A percentile compares a stretch with the other conserved stretches of the same genome.
These are phyloP conservation scores for Jamesozyma jinghongensis DNA, from an alignment of 805 yeast species.

Conservation along the genomic window DNA sequence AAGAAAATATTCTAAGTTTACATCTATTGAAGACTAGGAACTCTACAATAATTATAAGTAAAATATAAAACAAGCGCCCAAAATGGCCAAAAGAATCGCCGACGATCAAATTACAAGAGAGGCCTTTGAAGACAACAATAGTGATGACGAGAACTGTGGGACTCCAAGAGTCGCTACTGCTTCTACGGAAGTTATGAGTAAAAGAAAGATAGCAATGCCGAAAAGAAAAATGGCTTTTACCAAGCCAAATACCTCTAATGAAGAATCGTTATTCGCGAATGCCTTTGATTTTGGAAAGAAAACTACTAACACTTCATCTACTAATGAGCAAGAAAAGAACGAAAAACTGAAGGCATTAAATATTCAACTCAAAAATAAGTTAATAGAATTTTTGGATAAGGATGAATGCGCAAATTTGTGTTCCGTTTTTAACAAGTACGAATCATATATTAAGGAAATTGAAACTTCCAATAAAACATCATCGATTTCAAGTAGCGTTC, in stretches of 20 bases:
- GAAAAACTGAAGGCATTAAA: slow-evolving; percentile 58
- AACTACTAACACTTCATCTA: neutral
- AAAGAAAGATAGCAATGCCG: slow-evolving; percentile 60
- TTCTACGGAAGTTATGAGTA: slow-evolving; percentile 51
- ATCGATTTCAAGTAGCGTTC: too few species aligned
- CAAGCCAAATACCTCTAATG: slow-evolving; percentile 1
- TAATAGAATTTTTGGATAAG: slow-evolving; percentile 34
- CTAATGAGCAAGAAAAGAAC: slow-evolving; percentile 28
- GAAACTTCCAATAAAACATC: neutral
- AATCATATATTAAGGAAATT: slow-evolving; percentile 39
- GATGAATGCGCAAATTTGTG: slow-evolving; percentile 50
- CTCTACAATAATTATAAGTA: neutral
- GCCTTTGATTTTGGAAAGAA: slow-evolving; percentile 13
- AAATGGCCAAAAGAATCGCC: slow-evolving; percentile 63
- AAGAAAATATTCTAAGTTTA: too few species aligned
- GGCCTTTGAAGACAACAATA: slow-evolving; percentile 27
- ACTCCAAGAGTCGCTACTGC: slow-evolving; percentile 42
- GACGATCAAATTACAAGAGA: slow-evolving; percentile 56
- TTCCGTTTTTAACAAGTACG: slow-evolving; percentile 49
- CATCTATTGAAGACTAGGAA: too few species aligned
- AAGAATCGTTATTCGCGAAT: slow-evolving; percentile 12
- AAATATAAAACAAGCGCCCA: neutral
- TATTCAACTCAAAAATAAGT: slow-evolving; percentile 43
- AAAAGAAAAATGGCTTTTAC: slow-evolving; percentile 32
- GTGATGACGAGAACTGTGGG: slow-evolving; percentile 34